Base-by-base conservation (phyloP, 1,284 basidiomycete genomes). In the Megacollybia platyphylla region DNA sequence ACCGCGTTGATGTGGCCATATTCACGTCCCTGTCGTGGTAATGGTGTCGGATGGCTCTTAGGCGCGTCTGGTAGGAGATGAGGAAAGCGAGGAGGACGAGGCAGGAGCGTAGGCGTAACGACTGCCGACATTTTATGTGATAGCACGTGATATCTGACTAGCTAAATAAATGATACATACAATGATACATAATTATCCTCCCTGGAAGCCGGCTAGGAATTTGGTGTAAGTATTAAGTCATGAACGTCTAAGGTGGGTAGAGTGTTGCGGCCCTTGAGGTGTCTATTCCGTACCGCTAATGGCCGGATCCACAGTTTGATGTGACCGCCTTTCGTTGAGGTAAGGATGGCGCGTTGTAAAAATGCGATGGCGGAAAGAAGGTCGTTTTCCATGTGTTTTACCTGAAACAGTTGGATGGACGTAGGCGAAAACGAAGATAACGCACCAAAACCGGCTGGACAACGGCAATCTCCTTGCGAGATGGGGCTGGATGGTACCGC, bases 301-400 rank as follows among this genome's bases (percentile, higher is more conserved):
- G 89, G 89, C 37, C 88, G 67, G 29, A 87, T 73, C 87, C 89
- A 94, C 44, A 90, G 67, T 58, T 83, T 88, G 52, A 89, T 73
- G 43, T 76, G 68, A 0, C 87, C 87, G 1, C 63, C 60, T 54
- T 81, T 80, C 1, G 78, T 80, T 20, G 82, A 71, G 0, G 88
- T 91, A 29, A 91, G 57, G n/a, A 94, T 61, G 13, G 75, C 78
- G 10, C 76, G 74, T 1, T 84, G 76, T 17, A 85, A 70, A 62
- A 92, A 90, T 27, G 70, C 57, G 17, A 91, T 59, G 37, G 68
- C 71, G 1, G 83, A 76, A 34, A 90, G 65, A 43, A 90, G 67
- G 49, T 88, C 87, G 44, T 73, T 68, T 44, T 90, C 88, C 26
- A 89, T 66, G 30, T 79, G 70, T 55, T 91, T 89, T 7, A 86